Conservation (phyloP, 495 filamentous ascomycete genomes). For the Trichoderma parareesei region DNA sequence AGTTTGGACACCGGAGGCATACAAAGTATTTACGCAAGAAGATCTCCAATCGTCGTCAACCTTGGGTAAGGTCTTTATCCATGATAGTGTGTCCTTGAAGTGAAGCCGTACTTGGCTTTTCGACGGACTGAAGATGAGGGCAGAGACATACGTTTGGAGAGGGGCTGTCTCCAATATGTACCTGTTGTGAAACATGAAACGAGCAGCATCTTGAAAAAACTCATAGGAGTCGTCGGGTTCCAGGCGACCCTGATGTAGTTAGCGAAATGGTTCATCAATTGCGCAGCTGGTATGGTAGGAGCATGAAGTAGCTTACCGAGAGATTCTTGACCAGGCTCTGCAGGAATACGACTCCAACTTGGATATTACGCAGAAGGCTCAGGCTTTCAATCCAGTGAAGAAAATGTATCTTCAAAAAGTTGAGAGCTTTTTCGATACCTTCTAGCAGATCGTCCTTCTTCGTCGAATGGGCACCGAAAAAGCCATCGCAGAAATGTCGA, state of each 20-base stretch:
- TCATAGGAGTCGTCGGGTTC: neutral
- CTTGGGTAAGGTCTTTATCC: neutral
- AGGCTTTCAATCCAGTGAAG: constrained; percentile 14
- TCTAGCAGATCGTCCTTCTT: neutral
- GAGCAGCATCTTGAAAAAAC: constrained; percentile 14
- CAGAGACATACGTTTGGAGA: constrained; percentile 18
- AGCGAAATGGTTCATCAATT: constrained; percentile 8
- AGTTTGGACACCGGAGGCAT: too few species aligned
- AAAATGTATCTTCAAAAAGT: constrained; percentile 8
- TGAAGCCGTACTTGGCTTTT: neutral
- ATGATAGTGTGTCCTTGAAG: neutral
- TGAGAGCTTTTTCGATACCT: neutral
- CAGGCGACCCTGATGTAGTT: neutral
- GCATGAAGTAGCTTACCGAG: too few species aligned
- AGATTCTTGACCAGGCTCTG: too few species aligned
- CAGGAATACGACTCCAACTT: neutral
- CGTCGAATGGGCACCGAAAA: neutral
- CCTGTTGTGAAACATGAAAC: constrained; percentile 16
- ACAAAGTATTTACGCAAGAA: too few species aligned
- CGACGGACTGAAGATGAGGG: constrained; percentile 18
- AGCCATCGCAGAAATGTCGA: constrained; percentile 20
- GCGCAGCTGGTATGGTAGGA: neutral
- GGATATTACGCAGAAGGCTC: neutral
- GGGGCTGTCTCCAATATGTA: constrained; percentile 15
- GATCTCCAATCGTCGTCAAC: constrained; percentile 12